Evolutionary conservation across 768 basidiomycete genomes (phyloP), one percentile per base, ranked within the genome.

Genomic region (Hericium erinaceus): DNA sequence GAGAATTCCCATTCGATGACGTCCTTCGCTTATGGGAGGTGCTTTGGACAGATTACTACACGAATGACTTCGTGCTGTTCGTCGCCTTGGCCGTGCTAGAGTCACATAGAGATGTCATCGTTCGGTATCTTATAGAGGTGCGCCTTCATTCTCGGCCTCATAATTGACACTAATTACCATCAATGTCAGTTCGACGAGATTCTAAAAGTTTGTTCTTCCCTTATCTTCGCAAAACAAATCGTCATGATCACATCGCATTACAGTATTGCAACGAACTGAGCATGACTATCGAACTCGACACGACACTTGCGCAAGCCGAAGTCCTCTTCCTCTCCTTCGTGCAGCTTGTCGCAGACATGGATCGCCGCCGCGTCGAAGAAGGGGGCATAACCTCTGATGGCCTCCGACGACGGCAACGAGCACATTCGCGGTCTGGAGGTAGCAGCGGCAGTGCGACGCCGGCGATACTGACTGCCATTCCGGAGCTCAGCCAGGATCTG

Each of bases 211-310:
- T 28, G 73, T 62, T 11, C 33, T 33, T 26, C 33, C 6, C 4
- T 33, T 6, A 33, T 33, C 33, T 33, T 10, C 6, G 1, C 33
- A 7, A 33, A 6, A 33, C 6, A 1, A 33, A 10, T 8, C 6
- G 5, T 33, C 0, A 33, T 33, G 8, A 33, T 33, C 33, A 33
- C 9, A 33, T 33, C 33, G 2, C 28, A 40, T 37, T 48, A 38
- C 63, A 88, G 85, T 97, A 95, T 65, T 92, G 90, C 75, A 95
- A 95, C 66, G 92, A 95, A 64, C 82, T 95, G 60, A 91, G 88
- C 72, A 92, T 92, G 87, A 92, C 93, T 54, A 95, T 99, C 64
- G 97, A 98, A 68, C 81, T 98, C n/a, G 89, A 97, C 68, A 84
- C 87, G 0, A 95, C 97, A 18, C 80, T 99, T 9, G 88, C 92